Evolutionary conservation across 495 filamentous ascomycete genomes (phyloP), one percentile per base, ranked within the genome.

Genomic region (Collariella sp.): DNA sequence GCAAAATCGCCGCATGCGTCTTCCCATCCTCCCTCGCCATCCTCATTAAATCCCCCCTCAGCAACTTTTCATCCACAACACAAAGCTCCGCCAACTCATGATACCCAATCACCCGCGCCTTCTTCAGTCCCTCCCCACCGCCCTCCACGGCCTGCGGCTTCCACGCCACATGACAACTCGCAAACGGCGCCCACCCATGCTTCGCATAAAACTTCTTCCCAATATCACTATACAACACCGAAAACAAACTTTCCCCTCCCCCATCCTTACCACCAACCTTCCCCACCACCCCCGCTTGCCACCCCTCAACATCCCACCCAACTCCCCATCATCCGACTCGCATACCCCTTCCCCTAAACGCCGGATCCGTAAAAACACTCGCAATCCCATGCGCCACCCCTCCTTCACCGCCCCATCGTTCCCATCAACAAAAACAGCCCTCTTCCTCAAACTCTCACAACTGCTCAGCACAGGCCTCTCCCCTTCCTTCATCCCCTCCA

Each of bases 211-310:
- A 96, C n/a, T 69, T 68, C 74, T 94, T 95, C 4, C 93, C 93
- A 61, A 98, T 96, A 67, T 98, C 93, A 10, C 91, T 96, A 70
- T 85, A 98, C 31, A 98, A 69, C 22, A 91, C 80, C 9, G 84
- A 85, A 63, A 87, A 89, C 18, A 81, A 54, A 13, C 69, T 26
- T 29, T 65, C 67, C 43, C 69, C 61, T 16, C 69, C 66, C 6
- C 73, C 46, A 12, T 7, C 36, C 7, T 34, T 23, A 18, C 7
- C 5, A 0, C 19, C 67, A 11, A 2, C 11, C 9, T 39, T 67
- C 20, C 66, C 66, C 48, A 67, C 61, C n/a, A 67, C 64, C 6
- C 74, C 20, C 10, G 46, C 57, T 52, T 71, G 72, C 72, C 72
- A 74, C 3, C 29, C 50, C 57, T 33, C 50, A 77, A 49, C 41